These are phyloP conservation scores for Hypomontagnella submonticulosa DNA, from an alignment of 495 filamentous ascomycete species.

Conservation along the genomic window DNA sequence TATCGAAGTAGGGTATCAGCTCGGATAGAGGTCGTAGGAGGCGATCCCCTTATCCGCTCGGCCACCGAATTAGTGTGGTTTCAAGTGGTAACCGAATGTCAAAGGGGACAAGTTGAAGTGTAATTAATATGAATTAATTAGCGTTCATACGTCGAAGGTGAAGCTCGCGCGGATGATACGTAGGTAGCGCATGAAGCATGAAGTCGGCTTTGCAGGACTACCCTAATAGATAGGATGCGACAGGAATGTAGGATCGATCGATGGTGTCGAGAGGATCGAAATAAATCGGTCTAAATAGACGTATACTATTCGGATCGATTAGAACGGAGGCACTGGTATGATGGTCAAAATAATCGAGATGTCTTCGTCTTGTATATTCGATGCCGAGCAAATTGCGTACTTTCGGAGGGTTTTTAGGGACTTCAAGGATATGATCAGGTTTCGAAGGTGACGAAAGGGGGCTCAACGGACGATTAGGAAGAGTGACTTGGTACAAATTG, in stretches of 20 bases:
- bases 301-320: constrained; percentile 9
- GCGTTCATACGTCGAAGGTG: constrained; percentile 13
- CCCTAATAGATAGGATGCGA: constrained; percentile 22
- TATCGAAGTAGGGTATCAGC: not conserved
- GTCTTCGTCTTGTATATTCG: constrained; percentile 10
- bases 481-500: constrained; percentile 19
- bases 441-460: constrained; percentile 12
- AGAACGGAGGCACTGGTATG: not conserved
- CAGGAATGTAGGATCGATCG: constrained; percentile 39
- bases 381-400: constrained; percentile 11
- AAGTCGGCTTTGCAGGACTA: constrained; percentile 25
- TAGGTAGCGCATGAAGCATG: constrained; percentile 33
- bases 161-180: constrained; percentile 10
- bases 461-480: constrained; percentile 7
- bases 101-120: constrained; percentile 3
- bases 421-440: constrained; percentile 10
- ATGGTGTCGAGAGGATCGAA: constrained; percentile 15
- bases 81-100: constrained; percentile 2
- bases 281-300: constrained; percentile 1
- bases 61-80: constrained; percentile 5
- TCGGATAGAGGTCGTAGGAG: not conserved
- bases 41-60: constrained; percentile 13
- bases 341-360: constrained; percentile 5
- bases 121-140: not conserved
- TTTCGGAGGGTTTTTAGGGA: constrained; percentile 1